phyloP scores from a whole-genome alignment of 768 basidiomycete species.

The Leccinum longicurvipes region DNA sequence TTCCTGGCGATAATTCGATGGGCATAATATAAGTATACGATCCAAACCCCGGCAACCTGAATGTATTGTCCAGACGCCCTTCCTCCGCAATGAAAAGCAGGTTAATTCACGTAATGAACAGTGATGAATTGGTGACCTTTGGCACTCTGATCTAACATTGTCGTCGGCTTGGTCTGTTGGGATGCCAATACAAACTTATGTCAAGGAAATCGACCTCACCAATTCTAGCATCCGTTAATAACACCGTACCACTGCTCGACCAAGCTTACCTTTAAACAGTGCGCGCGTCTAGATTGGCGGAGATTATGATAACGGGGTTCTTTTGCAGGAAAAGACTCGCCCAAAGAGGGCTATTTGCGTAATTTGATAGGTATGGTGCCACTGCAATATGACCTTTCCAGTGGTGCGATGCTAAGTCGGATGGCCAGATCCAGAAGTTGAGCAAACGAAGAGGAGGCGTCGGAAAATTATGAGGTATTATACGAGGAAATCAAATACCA shows the following conservation, averaged over 20 bases:
- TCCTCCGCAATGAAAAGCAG: neutral
- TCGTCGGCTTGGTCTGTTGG: neutral
- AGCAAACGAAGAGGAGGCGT: neutral
- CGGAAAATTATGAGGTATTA: neutral
- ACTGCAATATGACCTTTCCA: too few relatives aligned
- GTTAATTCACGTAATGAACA: neutral
- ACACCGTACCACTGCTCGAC: neutral
- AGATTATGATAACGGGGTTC: neutral
- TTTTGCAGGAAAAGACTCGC: too few relatives aligned
- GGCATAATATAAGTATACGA: neutral
- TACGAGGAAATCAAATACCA: neutral
- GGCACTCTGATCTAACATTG: neutral
- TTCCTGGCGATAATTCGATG: neutral
- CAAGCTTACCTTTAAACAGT: neutral
- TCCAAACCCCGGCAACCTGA: neutral
- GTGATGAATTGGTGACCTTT: neutral
- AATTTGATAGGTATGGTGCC: too few relatives aligned
- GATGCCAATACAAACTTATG: neutral
- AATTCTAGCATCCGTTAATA: neutral
- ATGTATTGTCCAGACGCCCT: neutral
- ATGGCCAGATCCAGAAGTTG: neutral
- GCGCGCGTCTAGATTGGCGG: neutral
- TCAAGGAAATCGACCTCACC: neutral
- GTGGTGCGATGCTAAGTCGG: neutral
- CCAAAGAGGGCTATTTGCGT: too few relatives aligned